A percentile compares a stretch with the other conserved stretches of the same genome.
phyloP scores from a whole-genome alignment of 192 early-diverging fungal genomes.

The Coemansia sp. region DNA sequence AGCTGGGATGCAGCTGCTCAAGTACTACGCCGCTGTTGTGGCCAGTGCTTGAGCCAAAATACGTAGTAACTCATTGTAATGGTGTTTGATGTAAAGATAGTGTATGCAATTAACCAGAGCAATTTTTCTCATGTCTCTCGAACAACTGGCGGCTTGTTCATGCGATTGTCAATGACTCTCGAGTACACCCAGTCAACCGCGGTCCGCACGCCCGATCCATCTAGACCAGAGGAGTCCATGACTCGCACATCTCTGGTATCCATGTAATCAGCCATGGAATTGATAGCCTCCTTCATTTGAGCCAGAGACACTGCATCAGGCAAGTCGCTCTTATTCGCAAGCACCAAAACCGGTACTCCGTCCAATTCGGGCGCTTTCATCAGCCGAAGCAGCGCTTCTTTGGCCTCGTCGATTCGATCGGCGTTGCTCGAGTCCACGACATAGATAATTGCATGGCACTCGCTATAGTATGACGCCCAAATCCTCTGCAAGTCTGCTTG shows the following conservation, averaged over 20 bases:
- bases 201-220: constrained; percentile 74
- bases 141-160: constrained; percentile 68
- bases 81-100: not conserved
- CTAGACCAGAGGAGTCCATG: constrained; percentile 41
- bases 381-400: constrained; percentile 38
- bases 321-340: constrained; percentile 92
- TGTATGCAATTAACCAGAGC: not conserved
- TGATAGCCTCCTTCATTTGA: constrained; percentile 87
- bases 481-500: constrained; percentile 81
- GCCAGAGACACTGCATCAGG: constrained; percentile 66
- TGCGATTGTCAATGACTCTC: constrained; percentile 77
- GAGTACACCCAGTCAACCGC: constrained; percentile 89
- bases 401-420: constrained; percentile 59
- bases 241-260: constrained; percentile 86
- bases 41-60: not conserved
- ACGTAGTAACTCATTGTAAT: not conserved
- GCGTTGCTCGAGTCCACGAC: constrained; percentile 82
- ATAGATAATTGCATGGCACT: constrained; percentile 91
- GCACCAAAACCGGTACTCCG: constrained; percentile 84
- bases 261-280: constrained; percentile 75
- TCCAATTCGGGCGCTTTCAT: constrained; percentile 69
- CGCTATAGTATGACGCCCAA: constrained; percentile 91
- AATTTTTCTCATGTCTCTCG: constrained; percentile 1
- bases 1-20: constrained; percentile 2
- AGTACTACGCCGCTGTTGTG: not conserved